A percentile compares a stretch with the other conserved stretches of the same genome.
Evolutionary conservation across 2,329 filamentous ascomycete genomes (phyloP).

Genomic region (Torrubiella hemipterigena): DNA sequence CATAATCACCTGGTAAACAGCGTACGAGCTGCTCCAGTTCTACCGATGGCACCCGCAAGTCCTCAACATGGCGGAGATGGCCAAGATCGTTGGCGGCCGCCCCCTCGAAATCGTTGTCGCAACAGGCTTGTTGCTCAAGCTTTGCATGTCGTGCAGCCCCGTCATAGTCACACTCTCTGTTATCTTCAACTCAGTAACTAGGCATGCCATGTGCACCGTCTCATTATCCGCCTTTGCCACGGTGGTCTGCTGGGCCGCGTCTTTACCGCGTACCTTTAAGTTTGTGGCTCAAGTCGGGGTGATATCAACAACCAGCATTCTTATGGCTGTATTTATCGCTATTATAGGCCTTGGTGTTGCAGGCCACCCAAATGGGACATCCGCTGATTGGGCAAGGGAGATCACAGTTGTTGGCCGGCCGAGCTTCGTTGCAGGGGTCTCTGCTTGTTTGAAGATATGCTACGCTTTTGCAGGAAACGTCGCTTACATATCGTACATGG

Average conservation of each 20-base stretch:
- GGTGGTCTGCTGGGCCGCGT: slow-evolving; percentile 49
- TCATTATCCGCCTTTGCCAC: slow-evolving; percentile 52
- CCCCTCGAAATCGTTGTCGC: slow-evolving; percentile 19
- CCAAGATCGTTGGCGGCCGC: slow-evolving; percentile 33
- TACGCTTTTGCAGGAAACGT: slow-evolving; percentile 25
- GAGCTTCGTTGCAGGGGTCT: slow-evolving; percentile 18
- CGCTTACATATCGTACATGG: slow-evolving; percentile 22
- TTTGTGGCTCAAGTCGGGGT: slow-evolving; percentile 19
- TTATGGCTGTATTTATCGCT: slow-evolving; percentile 22
- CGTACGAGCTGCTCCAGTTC: slow-evolving; percentile 47
- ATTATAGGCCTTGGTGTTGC: slow-evolving; percentile 22
- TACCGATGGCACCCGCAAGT: slow-evolving; percentile 56
- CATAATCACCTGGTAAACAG: slow-evolving; percentile 50
- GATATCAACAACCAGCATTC: slow-evolving; percentile 19
- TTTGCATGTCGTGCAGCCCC: slow-evolving; percentile 57
- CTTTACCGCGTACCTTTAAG: slow-evolving; percentile 54
- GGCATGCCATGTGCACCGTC: slow-evolving; percentile 52
- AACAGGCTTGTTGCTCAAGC: slow-evolving; percentile 58
- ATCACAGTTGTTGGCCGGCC: slow-evolving; percentile 17
- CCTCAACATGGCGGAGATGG: slow-evolving; percentile 60
- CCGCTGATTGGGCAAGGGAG: slow-evolving; percentile 15
- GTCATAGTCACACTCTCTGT: slow-evolving; percentile 55
- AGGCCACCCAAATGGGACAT: slow-evolving; percentile 15
- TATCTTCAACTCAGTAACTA: slow-evolving; percentile 56
- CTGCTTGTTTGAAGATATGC: slow-evolving; percentile 20